A percentile compares a stretch with the other conserved stretches of the same genome.
These are phyloP conservation scores for Podila minutissima DNA, from an alignment of 192 early-diverging fungal genomes.

Conservation along the genomic window DNA sequence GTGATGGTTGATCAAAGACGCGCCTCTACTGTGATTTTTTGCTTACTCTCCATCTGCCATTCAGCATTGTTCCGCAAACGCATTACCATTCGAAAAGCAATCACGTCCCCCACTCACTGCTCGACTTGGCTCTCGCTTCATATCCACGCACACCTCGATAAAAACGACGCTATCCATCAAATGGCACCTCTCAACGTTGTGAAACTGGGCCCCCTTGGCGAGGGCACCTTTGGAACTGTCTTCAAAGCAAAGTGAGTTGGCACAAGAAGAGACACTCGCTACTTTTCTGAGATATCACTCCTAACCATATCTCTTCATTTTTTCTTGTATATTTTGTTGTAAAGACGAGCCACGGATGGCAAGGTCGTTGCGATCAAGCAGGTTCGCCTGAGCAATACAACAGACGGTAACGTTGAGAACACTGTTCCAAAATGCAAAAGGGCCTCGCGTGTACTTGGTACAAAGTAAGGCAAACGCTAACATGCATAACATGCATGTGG, in stretches of 20 bases:
- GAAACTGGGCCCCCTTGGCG: constrained; percentile 82
- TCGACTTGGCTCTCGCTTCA: too few relatives aligned
- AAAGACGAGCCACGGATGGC: constrained; percentile 58
- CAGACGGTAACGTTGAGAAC: constrained; percentile 52
- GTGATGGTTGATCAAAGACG: background rate
- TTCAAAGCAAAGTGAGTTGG: constrained; percentile 71
- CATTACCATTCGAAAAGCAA: background rate
- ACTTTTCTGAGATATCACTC: background rate
- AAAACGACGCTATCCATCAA: too few relatives aligned
- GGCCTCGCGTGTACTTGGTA: background rate
- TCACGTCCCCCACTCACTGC: background rate
- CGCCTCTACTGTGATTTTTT: background rate
- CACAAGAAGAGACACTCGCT: background rate
- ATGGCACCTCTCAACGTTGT: too few relatives aligned
- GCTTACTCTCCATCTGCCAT: background rate
- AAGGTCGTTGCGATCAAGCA: constrained; percentile 80
- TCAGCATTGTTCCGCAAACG: too few relatives aligned
- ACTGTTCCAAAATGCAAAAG: background rate
- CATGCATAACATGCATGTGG: background rate
- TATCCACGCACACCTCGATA: too few relatives aligned
- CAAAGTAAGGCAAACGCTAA: background rate
- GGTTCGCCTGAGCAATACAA: constrained; percentile 72
- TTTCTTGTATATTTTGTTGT: background rate
- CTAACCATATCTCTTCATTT: background rate
- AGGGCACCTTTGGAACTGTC: constrained; percentile 83